phyloP scores from a whole-genome alignment of 768 basidiomycete species.

The Lactarius pseudohatsudake region DNA sequence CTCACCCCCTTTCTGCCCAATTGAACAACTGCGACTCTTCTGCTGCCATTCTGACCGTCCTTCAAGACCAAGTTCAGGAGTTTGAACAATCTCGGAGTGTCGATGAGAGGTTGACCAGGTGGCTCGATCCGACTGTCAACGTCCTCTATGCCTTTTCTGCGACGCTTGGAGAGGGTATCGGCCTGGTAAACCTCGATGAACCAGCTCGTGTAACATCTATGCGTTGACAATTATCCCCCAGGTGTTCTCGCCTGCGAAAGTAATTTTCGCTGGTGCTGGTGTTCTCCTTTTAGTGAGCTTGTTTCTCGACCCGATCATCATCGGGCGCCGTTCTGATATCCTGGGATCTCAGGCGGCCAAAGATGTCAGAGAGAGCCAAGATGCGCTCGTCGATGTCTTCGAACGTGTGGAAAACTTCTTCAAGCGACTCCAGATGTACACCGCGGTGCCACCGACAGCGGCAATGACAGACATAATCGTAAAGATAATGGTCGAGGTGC shows the following conservation, averaged over 20 bases:
- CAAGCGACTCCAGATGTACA: background rate
- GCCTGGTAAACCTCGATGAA: background rate
- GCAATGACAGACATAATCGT: background rate
- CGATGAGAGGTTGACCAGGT: background rate
- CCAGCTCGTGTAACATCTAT: background rate
- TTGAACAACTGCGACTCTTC: background rate
- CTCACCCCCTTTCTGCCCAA: background rate
- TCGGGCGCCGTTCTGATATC: background rate
- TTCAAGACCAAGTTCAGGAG: background rate
- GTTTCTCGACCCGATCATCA: background rate
- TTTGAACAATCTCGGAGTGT: background rate
- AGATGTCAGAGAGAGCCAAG: background rate
- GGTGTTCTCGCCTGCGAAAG: background rate
- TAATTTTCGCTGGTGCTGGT: background rate
- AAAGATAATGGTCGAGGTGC: background rate
- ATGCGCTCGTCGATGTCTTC: background rate
- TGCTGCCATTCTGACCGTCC: background rate
- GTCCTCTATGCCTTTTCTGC: background rate
- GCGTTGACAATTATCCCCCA: background rate
- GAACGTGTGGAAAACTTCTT: conserved; percentile 1
- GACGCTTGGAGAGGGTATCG: background rate
- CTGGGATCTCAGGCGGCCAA: background rate
- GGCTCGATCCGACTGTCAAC: background rate
- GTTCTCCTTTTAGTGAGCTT: background rate
- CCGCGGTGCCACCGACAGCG: background rate